Conservation (phyloP, 148 eudicot species). For the Persicaria tinctoria region DNA sequence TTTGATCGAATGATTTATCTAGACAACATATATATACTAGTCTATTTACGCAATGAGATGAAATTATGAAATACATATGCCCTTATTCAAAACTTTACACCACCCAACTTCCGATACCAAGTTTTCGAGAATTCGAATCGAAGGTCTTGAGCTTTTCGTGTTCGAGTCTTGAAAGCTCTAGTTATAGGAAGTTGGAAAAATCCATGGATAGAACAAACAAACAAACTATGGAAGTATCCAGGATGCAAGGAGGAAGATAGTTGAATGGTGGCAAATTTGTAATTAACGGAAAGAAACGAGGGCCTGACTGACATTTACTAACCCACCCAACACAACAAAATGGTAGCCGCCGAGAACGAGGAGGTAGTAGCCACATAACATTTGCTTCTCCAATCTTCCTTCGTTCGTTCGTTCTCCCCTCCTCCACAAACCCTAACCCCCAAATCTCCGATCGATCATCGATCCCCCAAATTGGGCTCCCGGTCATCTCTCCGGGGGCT, state of each 20-base stretch:
- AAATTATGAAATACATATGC: too few species aligned
- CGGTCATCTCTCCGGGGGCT: background rate
- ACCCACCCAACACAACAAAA: background rate
- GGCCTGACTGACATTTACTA: background rate
- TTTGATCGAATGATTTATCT: too few species aligned
- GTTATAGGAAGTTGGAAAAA: background rate
- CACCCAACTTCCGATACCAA: too few species aligned
- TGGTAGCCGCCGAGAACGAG: background rate
- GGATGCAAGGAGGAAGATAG: background rate
- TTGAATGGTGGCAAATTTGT: background rate
- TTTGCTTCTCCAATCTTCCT: background rate
- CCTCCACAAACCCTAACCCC: slow-evolving; percentile 3
- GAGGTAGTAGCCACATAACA: background rate
- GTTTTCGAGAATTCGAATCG: too few species aligned
- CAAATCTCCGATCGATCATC: background rate
- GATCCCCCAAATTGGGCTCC: background rate
- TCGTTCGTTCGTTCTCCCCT: background rate
- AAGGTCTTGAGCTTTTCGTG: too few species aligned
- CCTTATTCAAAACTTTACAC: too few species aligned
- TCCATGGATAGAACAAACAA: background rate
- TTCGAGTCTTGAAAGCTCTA: too few species aligned
- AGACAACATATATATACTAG: too few species aligned
- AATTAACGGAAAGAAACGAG: background rate
- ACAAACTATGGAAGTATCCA: background rate
- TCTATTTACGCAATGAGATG: too few species aligned